Evolutionary conservation across 176 grass and related monocot species (phyloP).

Genomic region (Alloteropsis semialata): DNA sequence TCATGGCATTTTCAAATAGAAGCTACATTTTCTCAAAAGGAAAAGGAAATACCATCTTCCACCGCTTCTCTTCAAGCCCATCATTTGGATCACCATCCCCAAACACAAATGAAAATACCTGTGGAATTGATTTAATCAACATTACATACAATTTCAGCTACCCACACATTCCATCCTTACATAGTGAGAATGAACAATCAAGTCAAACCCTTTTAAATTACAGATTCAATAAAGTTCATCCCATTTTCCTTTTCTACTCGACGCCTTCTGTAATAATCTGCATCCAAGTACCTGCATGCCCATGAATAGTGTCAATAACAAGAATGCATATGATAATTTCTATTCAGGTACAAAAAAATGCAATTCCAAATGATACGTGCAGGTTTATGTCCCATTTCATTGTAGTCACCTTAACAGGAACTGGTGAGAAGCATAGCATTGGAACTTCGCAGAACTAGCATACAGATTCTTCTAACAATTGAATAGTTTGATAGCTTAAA

Average conservation of each 20-base stretch:
- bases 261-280: constrained; percentile 75
- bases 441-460: neutral
- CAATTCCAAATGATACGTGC: neutral
- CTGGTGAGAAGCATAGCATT: neutral
- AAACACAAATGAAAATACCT: constrained; percentile 99
- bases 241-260: constrained; percentile 60
- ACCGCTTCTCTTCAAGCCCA: constrained; percentile 93
- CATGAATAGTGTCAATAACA: constrained; percentile 18
- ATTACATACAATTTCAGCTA: constrained; percentile 42
- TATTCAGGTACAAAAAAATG: neutral
- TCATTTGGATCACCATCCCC: constrained; percentile 97
- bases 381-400: neutral
- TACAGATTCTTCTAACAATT: neutral
- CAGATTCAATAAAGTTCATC: constrained; percentile 99
- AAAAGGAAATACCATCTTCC: constrained; percentile 76
- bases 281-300: constrained; percentile 76
- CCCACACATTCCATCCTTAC: neutral
- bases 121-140: constrained; percentile 34
- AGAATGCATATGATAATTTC: neutral
- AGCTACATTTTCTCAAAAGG: constrained; percentile 6
- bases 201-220: constrained; percentile 95
- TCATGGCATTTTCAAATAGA: neutral
- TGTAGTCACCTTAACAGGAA: neutral
- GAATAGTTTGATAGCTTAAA: neutral
- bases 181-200: constrained; percentile 52